phyloP scores from a whole-genome alignment of 352 stramenopile species.

The Phytophthora europaea region DNA sequence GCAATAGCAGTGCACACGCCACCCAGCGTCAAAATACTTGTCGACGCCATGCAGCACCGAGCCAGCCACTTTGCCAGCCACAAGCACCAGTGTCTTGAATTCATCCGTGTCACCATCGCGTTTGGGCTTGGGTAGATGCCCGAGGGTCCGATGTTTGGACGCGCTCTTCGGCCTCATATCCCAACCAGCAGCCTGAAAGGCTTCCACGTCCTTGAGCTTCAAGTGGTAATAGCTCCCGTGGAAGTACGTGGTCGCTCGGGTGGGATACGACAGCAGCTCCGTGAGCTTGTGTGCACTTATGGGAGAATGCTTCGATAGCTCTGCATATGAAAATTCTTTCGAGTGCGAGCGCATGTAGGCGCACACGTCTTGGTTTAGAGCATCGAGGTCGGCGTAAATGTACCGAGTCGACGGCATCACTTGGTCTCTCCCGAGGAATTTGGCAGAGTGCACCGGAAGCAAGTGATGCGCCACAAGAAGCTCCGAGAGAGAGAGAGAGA shows the following conservation, averaged over 20 bases:
- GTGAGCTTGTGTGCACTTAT: slow-evolving; percentile 30
- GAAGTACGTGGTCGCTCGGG: slow-evolving; percentile 14
- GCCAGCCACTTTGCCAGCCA: slow-evolving; percentile 21
- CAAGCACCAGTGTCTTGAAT: slow-evolving; percentile 25
- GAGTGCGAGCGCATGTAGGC: slow-evolving; percentile 21
- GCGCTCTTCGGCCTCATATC: slow-evolving; percentile 32
- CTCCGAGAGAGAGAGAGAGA: not conserved
- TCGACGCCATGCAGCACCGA: slow-evolving; percentile 25
- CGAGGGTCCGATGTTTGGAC: slow-evolving; percentile 29
- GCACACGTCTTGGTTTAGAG: slow-evolving; percentile 27
- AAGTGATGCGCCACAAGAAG: slow-evolving; percentile 15
- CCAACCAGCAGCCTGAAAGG: slow-evolving; percentile 29
- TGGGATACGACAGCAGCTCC: slow-evolving; percentile 11
- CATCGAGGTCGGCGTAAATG: slow-evolving; percentile 39
- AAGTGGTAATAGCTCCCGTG: slow-evolving; percentile 27
- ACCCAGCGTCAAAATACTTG: slow-evolving; percentile 32
- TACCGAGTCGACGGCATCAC: slow-evolving; percentile 20
- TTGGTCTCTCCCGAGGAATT: slow-evolving; percentile 30
- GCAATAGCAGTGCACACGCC: slow-evolving; percentile 34
- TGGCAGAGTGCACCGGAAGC: slow-evolving; percentile 1
- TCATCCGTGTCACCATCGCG: not conserved
- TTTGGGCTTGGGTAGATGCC: slow-evolving; percentile 31
- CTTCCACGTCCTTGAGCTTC: slow-evolving; percentile 26
- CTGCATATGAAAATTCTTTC: slow-evolving; percentile 24
- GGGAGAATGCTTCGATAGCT: slow-evolving; percentile 22